Evolutionary conservation across 78 protist genomes (phyloP).

Genomic region (Acrasis kona): DNA sequence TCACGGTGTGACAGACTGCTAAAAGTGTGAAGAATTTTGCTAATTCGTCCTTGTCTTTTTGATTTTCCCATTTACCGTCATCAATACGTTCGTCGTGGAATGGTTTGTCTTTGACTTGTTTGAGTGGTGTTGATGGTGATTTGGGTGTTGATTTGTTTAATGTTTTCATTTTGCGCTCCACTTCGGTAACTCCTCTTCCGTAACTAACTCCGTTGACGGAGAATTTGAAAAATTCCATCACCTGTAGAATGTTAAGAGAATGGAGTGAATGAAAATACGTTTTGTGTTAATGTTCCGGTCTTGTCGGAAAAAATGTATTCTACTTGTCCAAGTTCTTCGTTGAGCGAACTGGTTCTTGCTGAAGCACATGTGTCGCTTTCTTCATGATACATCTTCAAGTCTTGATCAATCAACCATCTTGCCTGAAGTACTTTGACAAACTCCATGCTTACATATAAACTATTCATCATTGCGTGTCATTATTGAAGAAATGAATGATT

Average conservation of each 20-base stretch:
- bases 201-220: not conserved
- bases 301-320: constrained; percentile 68
- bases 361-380: constrained; percentile 26
- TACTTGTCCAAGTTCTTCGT: constrained; percentile 75
- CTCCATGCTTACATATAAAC: constrained; percentile 36
- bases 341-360: constrained; percentile 35
- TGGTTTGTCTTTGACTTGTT: too few relatives aligned
- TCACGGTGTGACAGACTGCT: not conserved
- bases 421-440: constrained; percentile 59
- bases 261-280: constrained; percentile 31
- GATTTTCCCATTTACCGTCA: not conserved
- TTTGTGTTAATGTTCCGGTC: constrained; percentile 29
- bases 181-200: constrained; percentile 5
- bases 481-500: not conserved
- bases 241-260: too few relatives aligned
- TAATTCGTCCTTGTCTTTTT: not conserved
- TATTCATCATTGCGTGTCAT: not conserved
- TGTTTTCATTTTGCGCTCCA: not conserved
- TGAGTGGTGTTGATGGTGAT: too few relatives aligned
- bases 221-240: constrained; percentile 13
- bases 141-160: not conserved
- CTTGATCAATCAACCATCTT: constrained; percentile 42
- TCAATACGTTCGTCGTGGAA: not conserved
- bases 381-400: constrained; percentile 20
- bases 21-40: constrained; percentile 26